Conservation (phyloP, 2,329 filamentous ascomycete genomes). For the Aspergillus sp. region DNA sequence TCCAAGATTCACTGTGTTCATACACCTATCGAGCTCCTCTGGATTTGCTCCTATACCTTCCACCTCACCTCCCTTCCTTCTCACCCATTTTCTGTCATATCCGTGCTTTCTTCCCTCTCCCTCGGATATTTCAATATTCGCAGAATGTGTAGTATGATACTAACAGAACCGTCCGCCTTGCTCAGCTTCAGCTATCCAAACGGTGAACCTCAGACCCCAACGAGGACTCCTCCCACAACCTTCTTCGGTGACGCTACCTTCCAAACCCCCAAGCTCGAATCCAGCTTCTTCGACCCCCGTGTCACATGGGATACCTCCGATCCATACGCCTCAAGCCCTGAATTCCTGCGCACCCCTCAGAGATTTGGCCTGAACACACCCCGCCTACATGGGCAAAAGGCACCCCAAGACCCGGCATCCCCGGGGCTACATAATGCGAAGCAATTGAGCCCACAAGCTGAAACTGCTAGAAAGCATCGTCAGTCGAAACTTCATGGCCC, state of each 20-base stretch:
- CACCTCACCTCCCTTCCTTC: background rate
- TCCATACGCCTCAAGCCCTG: constrained; percentile 48
- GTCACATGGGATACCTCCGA: constrained; percentile 49
- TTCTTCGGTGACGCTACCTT: constrained; percentile 41
- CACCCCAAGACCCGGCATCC: constrained; percentile 1
- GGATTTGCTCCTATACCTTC: constrained; percentile 11
- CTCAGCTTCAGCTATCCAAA: constrained; percentile 48
- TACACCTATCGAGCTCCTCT: constrained; percentile 7
- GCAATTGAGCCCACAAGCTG: constrained; percentile 29
- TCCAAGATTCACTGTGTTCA: background rate
- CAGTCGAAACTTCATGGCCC: constrained; percentile 27
- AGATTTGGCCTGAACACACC: constrained; percentile 38
- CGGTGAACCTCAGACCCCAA: constrained; percentile 49
- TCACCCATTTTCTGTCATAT: background rate
- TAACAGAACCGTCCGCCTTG: constrained; percentile 32
- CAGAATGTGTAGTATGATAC: constrained; percentile 27
- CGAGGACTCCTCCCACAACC: constrained; percentile 43
- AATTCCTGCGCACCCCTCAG: constrained; percentile 45
- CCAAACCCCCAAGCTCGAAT: constrained; percentile 48
- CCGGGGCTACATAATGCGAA: constrained; percentile 20
- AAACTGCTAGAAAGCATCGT: constrained; percentile 35
- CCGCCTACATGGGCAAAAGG: constrained; percentile 15
- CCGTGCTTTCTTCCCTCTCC: background rate
- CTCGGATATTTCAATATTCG: background rate
- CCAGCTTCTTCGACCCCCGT: constrained; percentile 47